Evolutionary conservation across 2,329 filamentous ascomycete genomes (phyloP), one percentile per base, ranked within the genome.

Genomic region (Xylariales sp.): DNA sequence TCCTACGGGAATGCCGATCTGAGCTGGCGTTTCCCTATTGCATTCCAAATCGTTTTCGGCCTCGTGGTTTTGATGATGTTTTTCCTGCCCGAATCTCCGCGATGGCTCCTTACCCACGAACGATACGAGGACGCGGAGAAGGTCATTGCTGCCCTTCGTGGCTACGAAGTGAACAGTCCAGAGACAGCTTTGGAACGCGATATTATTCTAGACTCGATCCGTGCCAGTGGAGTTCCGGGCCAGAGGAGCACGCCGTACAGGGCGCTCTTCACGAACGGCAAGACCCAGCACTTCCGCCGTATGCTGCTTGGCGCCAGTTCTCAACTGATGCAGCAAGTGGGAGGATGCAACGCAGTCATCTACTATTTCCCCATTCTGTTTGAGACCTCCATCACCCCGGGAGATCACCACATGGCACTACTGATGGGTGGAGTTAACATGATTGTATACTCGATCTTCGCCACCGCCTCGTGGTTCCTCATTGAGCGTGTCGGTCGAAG

Each of bases 311-410:
- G 78, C 3, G 68, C 74, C 0, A 72, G 69, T 7, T 70, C 70
- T 4, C 78, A 83, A 57, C 65, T 82, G 31, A 78, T 82, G 69
- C 79, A 82, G 55, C 80, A 83, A 48, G 62, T 81, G 6, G 72
- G 70, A 14, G 76, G 74, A 1, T 78, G 74, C 60, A 77, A 77
- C 48, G 71, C 58, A 10, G 68, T 82, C 51, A 73, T 76, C 43
- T 81, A 81, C 61, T 83, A 80, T 57, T 76, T 76, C 18, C 76
- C 77, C 0, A 76, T 78, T 11, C 64, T 83, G 0, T 82, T 82
- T 53, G 54, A 71, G 47, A 43, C 51, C 7, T 65, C 60, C 9
- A 66, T 72, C 46, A 60, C 57, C 16, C 58, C 61, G 16, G 57
- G 56, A 16, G 47, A 60, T 14, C 61, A 71, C 45, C 65, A 74